phyloP scores from a whole-genome alignment of 768 basidiomycete species.

The Boletales sp. region DNA sequence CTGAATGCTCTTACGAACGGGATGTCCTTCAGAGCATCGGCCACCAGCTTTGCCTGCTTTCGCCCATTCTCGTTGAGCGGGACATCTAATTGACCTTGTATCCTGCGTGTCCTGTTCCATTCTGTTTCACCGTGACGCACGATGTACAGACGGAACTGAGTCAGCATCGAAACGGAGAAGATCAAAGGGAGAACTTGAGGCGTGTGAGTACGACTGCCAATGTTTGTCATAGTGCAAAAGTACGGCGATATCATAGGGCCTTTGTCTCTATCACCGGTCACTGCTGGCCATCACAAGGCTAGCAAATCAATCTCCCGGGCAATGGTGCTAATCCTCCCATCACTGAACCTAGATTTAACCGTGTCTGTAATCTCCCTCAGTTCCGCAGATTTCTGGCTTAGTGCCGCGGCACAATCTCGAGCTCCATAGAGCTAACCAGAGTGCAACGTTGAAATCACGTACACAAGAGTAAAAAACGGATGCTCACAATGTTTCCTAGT shows the following conservation, averaged over 20 bases:
- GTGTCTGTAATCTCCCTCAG: conserved; percentile 38
- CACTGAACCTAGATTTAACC: conserved; percentile 48
- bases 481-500: conserved; percentile 66
- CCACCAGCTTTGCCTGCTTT: conserved; percentile 56
- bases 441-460: not conserved
- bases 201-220: too few species aligned
- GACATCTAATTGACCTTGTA: conserved; percentile 77
- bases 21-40: conserved; percentile 48
- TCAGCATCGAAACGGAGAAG: conserved; percentile 18
- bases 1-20: conserved; percentile 58
- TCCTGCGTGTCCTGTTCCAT: conserved; percentile 55
- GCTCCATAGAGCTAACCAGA: conserved; percentile 45
- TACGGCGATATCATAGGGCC: too few species aligned
- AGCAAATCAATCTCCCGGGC: conserved; percentile 46
- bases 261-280: not conserved
- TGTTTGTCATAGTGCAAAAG: too few species aligned
- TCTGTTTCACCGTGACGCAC: conserved; percentile 80
- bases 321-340: conserved; percentile 55
- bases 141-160: conserved; percentile 51
- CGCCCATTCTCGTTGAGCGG: conserved; percentile 58
- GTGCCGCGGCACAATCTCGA: conserved; percentile 33
- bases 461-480: not conserved
- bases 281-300: conserved; percentile 16
- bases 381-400: conserved; percentile 34
- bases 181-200: not conserved